These are phyloP conservation scores for Lachnellula subtilissima DNA, from an alignment of 2,329 filamentous ascomycete genomes.

Conservation along the genomic window DNA sequence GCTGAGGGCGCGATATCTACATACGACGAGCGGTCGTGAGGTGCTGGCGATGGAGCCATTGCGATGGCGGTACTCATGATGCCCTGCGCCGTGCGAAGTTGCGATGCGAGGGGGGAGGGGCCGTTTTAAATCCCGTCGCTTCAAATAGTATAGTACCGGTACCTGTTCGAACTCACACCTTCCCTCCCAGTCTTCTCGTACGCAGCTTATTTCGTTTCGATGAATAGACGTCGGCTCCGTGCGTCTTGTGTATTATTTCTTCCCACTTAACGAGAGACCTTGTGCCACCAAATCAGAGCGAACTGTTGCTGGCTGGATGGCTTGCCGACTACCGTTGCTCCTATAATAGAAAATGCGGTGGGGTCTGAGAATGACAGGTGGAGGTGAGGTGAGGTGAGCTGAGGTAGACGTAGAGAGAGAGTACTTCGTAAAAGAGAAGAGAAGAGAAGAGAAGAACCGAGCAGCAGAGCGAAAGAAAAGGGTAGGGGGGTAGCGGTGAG, in stretches of 20 bases:
- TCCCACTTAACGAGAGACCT: constrained; percentile 24
- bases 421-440: constrained; percentile 24
- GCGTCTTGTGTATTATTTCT: constrained; percentile 23
- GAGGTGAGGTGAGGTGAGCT: constrained; percentile 2
- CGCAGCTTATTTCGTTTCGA: constrained; percentile 8
- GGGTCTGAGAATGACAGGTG: not conserved
- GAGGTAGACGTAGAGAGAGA: constrained; percentile 9
- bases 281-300: constrained; percentile 26
- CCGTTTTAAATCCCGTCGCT: not conserved
- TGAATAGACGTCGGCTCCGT: constrained; percentile 14
- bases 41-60: constrained; percentile 64
- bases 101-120: not conserved
- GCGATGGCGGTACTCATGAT: constrained; percentile 65
- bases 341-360: constrained; percentile 2
- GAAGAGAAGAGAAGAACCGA: constrained; percentile 27
- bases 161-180: not conserved
- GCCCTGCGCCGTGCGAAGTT: constrained; percentile 6
- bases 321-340: constrained; percentile 14
- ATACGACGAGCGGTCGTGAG: constrained; percentile 58
- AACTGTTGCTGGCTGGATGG: constrained; percentile 21
- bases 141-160: constrained; percentile 2
- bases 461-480: constrained; percentile 4
- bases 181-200: constrained; percentile 9
- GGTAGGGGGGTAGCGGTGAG: constrained; percentile 20
- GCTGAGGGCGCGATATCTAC: constrained; percentile 42